A percentile compares a stretch with the other conserved stretches of the same genome.
phyloP scores from a whole-genome alignment of 257 asterid species.

The Cordia subcordata region DNA sequence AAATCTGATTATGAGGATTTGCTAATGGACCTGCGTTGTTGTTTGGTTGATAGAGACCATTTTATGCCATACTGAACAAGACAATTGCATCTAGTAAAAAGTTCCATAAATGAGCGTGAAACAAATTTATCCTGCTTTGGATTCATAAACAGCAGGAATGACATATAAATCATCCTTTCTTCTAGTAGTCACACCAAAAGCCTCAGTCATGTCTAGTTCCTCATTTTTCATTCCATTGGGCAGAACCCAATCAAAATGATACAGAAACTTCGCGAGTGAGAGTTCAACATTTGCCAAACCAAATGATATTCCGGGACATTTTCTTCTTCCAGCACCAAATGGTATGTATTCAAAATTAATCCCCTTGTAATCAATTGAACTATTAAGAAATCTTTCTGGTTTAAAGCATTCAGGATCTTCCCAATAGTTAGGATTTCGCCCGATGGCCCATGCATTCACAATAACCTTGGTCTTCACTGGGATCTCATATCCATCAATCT shows the following conservation, averaged over 20 bases:
- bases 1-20: too few relatives aligned
- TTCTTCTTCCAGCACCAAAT: too few relatives aligned
- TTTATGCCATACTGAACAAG: too few relatives aligned
- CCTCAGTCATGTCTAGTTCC: slow-evolving; percentile 7
- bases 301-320: too few relatives aligned
- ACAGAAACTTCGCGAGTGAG: slow-evolving; percentile 9
- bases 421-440: slow-evolving; percentile 8
- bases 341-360: too few relatives aligned
- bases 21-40: too few relatives aligned
- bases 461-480: slow-evolving; percentile 14
- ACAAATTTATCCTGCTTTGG: too few relatives aligned
- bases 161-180: slow-evolving; percentile 6
- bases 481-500: slow-evolving; percentile 13
- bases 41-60: too few relatives aligned
- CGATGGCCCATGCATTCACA: slow-evolving; percentile 5
- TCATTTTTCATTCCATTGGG: slow-evolving; percentile 6
- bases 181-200: neutral
- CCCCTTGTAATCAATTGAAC: slow-evolving; percentile 9
- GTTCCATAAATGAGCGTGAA: too few relatives aligned
- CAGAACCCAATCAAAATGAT: slow-evolving; percentile 14
- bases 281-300: slow-evolving; percentile 8
- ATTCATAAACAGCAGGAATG: slow-evolving; percentile 9
- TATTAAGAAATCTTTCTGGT: slow-evolving; percentile 11
- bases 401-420: slow-evolving; percentile 6
- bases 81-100: too few relatives aligned